phyloP scores from a whole-genome alignment of 1,139 yeast species.

The Geotrichum candidum region DNA sequence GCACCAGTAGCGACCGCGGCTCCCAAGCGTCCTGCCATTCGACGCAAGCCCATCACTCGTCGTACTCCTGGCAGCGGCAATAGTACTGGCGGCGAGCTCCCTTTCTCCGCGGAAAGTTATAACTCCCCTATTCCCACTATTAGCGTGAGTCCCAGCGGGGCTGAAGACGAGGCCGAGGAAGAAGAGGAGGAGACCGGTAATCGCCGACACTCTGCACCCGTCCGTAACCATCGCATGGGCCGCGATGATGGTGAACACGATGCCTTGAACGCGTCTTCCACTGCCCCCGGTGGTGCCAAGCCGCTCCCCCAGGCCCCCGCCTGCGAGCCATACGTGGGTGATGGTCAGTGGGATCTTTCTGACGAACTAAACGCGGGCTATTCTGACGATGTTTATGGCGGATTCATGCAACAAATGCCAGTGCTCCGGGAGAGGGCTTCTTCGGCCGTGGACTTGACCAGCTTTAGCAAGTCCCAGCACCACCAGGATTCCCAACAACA shows the following conservation, averaged over 20 bases:
- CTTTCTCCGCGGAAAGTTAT: conserved; percentile 30
- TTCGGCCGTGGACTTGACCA: neutral
- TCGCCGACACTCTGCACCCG: neutral
- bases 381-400: conserved; percentile 26
- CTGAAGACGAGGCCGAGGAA: neutral
- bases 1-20: conserved; percentile 9
- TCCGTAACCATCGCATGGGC: neutral
- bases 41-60: conserved; percentile 23
- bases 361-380: conserved; percentile 34
- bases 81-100: conserved; percentile 19
- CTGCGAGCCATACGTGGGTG: conserved; percentile 17
- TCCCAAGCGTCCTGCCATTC: conserved; percentile 19
- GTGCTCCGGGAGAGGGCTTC: neutral
- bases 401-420: conserved; percentile 7
- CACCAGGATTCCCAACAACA: neutral
- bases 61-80: conserved; percentile 15
- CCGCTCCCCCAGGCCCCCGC: conserved; percentile 13
- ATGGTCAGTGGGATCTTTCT: conserved; percentile 31
- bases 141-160: conserved; percentile 1
- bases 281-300: conserved; percentile 1
- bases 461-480: neutral
- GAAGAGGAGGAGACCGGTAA: neutral
- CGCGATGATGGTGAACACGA: neutral
- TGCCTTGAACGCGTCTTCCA: neutral
- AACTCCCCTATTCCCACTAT: conserved; percentile 5